Evolutionary conservation across 352 stramenopile genomes (phyloP).

Genomic region (Phytophthora litchii): DNA sequence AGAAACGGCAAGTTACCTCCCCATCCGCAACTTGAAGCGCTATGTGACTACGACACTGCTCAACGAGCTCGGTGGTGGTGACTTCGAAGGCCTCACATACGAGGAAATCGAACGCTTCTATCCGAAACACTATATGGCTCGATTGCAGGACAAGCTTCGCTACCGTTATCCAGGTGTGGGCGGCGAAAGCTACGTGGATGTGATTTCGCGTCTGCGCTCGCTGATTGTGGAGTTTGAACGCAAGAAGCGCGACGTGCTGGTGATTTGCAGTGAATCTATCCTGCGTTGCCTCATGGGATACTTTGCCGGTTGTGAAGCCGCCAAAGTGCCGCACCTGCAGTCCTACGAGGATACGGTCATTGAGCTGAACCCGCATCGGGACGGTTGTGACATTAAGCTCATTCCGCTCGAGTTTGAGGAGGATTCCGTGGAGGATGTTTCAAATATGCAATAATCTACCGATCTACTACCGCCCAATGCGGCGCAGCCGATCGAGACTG

Average conservation of each 20-base stretch:
- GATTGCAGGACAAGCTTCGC: constrained; percentile 90
- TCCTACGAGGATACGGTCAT: constrained; percentile 76
- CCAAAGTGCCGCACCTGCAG: constrained; percentile 75
- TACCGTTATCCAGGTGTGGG: constrained; percentile 91
- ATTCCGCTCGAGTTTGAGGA: constrained; percentile 74
- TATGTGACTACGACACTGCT: constrained; percentile 90
- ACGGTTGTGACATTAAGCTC: constrained; percentile 85
- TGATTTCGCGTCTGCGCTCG: constrained; percentile 91
- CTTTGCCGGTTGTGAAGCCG: constrained; percentile 74
- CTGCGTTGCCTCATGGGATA: constrained; percentile 82
- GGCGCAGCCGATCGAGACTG: constrained; percentile 1
- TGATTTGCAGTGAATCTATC: constrained; percentile 85
- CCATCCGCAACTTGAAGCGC: constrained; percentile 70
- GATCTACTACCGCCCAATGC: background rate
- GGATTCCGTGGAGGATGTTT: constrained; percentile 25
- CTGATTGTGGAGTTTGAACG: constrained; percentile 94
- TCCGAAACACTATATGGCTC: constrained; percentile 86
- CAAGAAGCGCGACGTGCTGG: constrained; percentile 88
- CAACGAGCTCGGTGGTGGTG: constrained; percentile 90
- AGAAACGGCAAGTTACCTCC: constrained; percentile 75
- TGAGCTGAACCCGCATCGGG: constrained; percentile 80
- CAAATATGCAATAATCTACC: constrained; percentile 20
- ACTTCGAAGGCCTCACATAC: constrained; percentile 91
- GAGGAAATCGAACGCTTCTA: constrained; percentile 86
- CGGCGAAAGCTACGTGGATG: constrained; percentile 93